A percentile compares a stretch with the other conserved stretches of the same genome.
Conservation (phyloP, 768 basidiomycete species). For the Antrodiella citrinella region DNA sequence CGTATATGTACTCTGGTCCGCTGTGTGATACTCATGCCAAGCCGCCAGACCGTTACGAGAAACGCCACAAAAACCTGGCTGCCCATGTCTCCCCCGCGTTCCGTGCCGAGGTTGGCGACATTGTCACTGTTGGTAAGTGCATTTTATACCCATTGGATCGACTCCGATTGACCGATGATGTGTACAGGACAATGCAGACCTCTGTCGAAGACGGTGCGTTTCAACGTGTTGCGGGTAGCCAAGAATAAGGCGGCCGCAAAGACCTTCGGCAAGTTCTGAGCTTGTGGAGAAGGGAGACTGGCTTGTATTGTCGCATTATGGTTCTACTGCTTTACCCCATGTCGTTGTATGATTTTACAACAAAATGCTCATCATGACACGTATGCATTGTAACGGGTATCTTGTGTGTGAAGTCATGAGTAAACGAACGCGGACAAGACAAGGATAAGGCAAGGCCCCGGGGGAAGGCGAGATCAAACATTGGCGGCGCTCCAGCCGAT, state of each 20-base stretch:
- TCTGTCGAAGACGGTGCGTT: slow-evolving; percentile 96
- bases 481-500: not conserved
- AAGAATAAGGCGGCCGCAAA: slow-evolving; percentile 90
- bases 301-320: slow-evolving; percentile 17
- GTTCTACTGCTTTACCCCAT: slow-evolving; percentile 23
- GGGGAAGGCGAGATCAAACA: not conserved
- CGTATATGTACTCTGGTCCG: slow-evolving; percentile 24
- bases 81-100: slow-evolving; percentile 97
- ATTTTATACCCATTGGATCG: not conserved
- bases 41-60: slow-evolving; percentile 86
- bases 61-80: slow-evolving; percentile 97
- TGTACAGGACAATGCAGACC: slow-evolving; percentile 92
- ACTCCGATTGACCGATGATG: not conserved
- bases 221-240: slow-evolving; percentile 95
- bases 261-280: slow-evolving; percentile 91
- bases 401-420: not conserved
- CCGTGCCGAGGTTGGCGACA: slow-evolving; percentile 93
- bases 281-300: slow-evolving; percentile 8
- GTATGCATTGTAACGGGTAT: not conserved
- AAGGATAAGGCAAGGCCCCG: not conserved
- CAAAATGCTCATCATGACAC: slow-evolving; percentile 21
- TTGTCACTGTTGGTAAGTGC: slow-evolving; percentile 86
- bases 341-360: slow-evolving; percentile 22
- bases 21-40: not conserved
- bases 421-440: not conserved